phyloP scores from a whole-genome alignment of 2,329 filamentous ascomycete genomes.

The Botrytis deweyae region DNA sequence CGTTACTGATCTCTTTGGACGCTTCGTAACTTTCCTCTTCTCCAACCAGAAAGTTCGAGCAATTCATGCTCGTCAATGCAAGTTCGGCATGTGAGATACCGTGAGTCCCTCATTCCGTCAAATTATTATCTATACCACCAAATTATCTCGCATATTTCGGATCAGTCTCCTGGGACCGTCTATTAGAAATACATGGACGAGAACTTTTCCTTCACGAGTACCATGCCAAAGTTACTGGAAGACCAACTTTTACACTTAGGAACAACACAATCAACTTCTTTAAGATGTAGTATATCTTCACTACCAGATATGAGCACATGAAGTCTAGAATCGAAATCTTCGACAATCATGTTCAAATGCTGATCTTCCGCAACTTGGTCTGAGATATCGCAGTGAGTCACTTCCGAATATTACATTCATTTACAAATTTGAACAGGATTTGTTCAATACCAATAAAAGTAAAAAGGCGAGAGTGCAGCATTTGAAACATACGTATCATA shows the following conservation, averaged over 20 bases:
- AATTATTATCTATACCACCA: neutral
- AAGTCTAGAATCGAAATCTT: too few species aligned
- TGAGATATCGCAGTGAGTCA: neutral
- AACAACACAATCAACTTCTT: neutral
- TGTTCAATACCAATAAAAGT: rapidly evolving
- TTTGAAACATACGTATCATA: rapidly evolving
- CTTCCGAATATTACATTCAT: neutral
- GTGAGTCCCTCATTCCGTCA: rapidly evolving
- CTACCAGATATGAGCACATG: too few species aligned
- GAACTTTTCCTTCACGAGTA: too few species aligned
- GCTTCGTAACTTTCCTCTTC: neutral
- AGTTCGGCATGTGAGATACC: rapidly evolving
- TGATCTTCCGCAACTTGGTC: neutral
- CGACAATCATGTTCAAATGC: too few species aligned
- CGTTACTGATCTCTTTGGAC: neutral
- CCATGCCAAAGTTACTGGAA: neutral
- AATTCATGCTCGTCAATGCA: neutral
- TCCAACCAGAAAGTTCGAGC: neutral
- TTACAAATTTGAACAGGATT: neutral
- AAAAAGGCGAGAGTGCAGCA: neutral
- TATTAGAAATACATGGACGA: too few species aligned
- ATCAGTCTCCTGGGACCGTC: rapidly evolving
- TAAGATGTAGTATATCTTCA: neutral
- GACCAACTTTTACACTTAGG: too few species aligned
- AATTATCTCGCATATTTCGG: rapidly evolving